phyloP scores from a whole-genome alignment of 2,329 filamentous ascomycete genomes.

The Elsinoe necatrix region DNA sequence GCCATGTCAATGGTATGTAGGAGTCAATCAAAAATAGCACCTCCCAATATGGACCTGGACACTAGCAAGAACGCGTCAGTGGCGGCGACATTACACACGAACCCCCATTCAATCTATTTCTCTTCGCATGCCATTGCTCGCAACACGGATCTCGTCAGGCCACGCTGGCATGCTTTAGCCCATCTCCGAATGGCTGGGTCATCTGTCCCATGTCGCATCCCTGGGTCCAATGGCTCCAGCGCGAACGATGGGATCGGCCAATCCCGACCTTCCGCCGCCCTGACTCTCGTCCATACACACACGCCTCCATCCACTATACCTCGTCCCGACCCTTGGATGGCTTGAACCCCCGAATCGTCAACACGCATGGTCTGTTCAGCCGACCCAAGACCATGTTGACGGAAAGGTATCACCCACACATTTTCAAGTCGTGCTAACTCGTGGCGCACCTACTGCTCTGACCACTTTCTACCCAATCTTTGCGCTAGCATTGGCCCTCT shows the following conservation, averaged over 20 bases:
- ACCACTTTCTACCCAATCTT: slow-evolving; percentile 10
- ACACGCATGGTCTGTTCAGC: not conserved
- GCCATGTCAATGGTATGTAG: not conserved
- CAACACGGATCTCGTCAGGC: slow-evolving; percentile 1
- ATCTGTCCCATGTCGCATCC: not conserved
- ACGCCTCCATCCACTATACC: not conserved
- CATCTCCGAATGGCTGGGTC: slow-evolving; percentile 6
- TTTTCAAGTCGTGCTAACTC: not conserved
- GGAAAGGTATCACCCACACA: not conserved
- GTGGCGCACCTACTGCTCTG: slow-evolving; percentile 10
- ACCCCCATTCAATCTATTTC: slow-evolving; percentile 1
- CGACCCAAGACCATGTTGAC: slow-evolving; percentile 12
- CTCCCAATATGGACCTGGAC: not conserved
- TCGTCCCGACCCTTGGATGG: not conserved
- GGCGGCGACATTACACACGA: not conserved
- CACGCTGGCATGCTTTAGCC: not conserved
- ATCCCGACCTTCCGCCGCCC: not conserved
- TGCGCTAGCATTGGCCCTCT: not conserved
- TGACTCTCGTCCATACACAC: not conserved
- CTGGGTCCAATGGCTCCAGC: not conserved
- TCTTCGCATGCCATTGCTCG: not conserved
- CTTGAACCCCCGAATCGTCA: not conserved
- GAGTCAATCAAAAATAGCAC: slow-evolving; percentile 1
- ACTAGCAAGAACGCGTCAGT: not conserved
- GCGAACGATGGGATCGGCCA: slow-evolving; percentile 6